Percentiles rank a stretch among this genome's conserved stretches.
These are phyloP conservation scores for Pyrenophora tritici-repentis DNA, from an alignment of 2,329 filamentous ascomycete species.

Conservation along the genomic window DNA sequence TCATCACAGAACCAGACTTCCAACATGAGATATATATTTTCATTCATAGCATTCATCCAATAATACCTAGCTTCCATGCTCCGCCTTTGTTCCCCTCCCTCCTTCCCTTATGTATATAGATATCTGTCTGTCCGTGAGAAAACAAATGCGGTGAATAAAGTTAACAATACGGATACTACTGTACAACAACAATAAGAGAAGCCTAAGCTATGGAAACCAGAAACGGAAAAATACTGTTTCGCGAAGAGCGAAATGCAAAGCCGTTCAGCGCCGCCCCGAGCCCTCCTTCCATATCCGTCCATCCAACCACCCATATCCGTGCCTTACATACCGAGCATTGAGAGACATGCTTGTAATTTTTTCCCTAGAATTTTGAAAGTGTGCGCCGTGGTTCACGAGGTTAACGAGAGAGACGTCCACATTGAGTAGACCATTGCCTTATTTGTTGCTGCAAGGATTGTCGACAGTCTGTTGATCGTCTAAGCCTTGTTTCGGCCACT, in stretches of 20 bases:
- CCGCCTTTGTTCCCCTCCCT: too few relatives aligned
- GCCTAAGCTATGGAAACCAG: neutral
- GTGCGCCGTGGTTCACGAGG: too few relatives aligned
- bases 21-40: neutral
- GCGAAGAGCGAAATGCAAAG: neutral
- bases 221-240: neutral
- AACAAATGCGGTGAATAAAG: neutral
- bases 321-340: too few relatives aligned
- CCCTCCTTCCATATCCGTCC: slow-evolving; percentile 1
- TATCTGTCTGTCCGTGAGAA: neutral
- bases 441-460: neutral
- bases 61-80: neutral
- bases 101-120: neutral
- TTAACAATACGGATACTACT: neutral
- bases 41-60: neutral
- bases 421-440: neutral
- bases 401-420: too few relatives aligned
- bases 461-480: neutral
- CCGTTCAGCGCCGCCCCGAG: slow-evolving; percentile 4
- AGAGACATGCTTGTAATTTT: neutral
- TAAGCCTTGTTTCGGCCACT: slow-evolving; percentile 49
- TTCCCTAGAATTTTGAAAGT: neutral
- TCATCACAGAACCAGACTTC: neutral
- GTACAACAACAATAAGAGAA: neutral
- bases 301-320: too few relatives aligned